Evolutionary conservation across 495 filamentous ascomycete species (phyloP), one percentile per base, ranked within the genome.

Genomic region (Haplographium delicatum): DNA sequence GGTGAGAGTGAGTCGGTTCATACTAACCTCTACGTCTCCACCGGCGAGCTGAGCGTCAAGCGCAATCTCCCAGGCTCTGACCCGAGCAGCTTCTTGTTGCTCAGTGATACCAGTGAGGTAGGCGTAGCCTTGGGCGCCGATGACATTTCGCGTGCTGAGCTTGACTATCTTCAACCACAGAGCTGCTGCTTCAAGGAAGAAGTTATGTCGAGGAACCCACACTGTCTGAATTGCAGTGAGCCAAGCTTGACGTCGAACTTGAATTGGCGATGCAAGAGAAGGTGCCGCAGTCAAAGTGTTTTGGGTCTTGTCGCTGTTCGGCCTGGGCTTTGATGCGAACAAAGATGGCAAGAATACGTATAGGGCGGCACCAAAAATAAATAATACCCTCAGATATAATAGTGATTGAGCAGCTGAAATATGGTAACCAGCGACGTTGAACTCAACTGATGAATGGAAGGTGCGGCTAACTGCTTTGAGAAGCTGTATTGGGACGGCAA

Each of bases 31-130:
- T 4, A 83, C 77, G 68, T 97, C 91, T 27, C 91, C 91, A 27
- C 91, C 91, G n/a, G 88, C 86, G 6, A 97, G 79, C 62, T 96
- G 91, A 47, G 91, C 91, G 67, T 97, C 91, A 41, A 96, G 78
- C 26, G 91, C 91, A 60, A 96, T 96, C 35, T 85, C 79, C 91
- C 91, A 97, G 0, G 90, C 89, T 68, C 94, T 95, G 54, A 94
- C 78, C 23, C 91, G 79, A 10, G 88, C 90, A 34, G 74, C 79
- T 66, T 96, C 91, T 57, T 95, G 81, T 43, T 96, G 89, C 57
- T 86, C 82, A 10, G 83, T 93, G 27, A 85, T 78, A 1, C 90
- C 88, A 3, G 87, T 89, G 16, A 91, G 66, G 60, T 80, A 74
- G 37, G 88, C 81, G 64, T 91, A 97, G 2, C 83, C 68, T 3